Conservation (phyloP, 2,329 filamentous ascomycete species). For the Arthrobotrys sinensis region DNA sequence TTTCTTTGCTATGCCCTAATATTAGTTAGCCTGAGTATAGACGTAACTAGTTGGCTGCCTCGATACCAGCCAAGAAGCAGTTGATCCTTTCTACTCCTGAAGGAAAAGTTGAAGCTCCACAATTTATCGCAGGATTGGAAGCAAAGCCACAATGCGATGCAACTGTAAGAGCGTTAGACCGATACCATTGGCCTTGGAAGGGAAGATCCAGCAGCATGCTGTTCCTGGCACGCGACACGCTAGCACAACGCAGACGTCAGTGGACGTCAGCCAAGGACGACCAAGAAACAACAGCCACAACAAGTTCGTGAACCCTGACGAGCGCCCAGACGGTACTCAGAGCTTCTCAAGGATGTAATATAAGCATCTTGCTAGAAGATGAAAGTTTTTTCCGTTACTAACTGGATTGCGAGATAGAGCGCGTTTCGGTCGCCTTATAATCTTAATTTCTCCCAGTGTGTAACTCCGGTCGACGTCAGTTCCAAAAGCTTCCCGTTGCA, state of each 20-base stretch:
- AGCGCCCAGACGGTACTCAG: conserved; percentile 3
- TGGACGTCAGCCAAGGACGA: conserved; percentile 54
- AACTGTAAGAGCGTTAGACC: background rate
- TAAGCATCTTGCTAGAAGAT: background rate
- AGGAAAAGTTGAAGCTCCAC: background rate
- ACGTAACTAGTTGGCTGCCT: too few species aligned
- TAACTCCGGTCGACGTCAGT: too few species aligned
- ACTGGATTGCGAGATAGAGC: too few species aligned
- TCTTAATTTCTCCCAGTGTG: too few species aligned
- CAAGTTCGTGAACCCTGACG: conserved; percentile 8
- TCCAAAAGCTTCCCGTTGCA: too few species aligned
- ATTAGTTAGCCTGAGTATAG: too few species aligned
- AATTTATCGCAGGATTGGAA: background rate
- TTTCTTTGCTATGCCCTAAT: too few species aligned
- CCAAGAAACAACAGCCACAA: conserved; percentile 19
- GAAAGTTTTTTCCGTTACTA: too few species aligned
- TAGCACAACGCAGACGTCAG: conserved; percentile 46
- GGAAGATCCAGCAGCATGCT: background rate
- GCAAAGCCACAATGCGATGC: conserved; percentile 10
- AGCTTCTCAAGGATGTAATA: background rate
- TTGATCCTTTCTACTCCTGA: background rate
- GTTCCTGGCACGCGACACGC: conserved; percentile 42
- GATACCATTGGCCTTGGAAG: too few species aligned
- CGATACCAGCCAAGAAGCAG: too few species aligned
- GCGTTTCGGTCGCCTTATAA: too few species aligned